These are phyloP conservation scores for Pseudonitzschia multistriata DNA, from an alignment of 108 stramenopile species.

Conservation along the genomic window DNA sequence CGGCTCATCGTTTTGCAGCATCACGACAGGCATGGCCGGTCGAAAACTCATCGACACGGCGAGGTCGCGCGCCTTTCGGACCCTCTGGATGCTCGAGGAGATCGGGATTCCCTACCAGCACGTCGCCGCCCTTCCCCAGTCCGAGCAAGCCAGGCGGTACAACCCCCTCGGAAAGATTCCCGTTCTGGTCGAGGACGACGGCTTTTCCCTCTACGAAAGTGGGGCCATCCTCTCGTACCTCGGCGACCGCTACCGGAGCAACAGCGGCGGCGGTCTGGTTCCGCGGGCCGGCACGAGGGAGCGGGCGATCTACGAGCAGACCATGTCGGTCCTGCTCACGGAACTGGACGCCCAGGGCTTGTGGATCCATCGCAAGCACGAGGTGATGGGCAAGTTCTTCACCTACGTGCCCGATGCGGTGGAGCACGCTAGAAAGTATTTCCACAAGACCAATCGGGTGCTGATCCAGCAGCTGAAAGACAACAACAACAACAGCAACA, in stretches of 20 bases:
- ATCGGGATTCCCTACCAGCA: slow-evolving; percentile 41
- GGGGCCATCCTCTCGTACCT: slow-evolving; percentile 77
- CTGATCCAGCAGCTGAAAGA: slow-evolving; percentile 39
- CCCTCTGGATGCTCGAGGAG: slow-evolving; percentile 87
- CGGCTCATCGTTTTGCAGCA: too few species aligned
- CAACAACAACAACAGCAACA: neutral
- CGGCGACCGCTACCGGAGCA: slow-evolving; percentile 44
- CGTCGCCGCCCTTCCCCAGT: slow-evolving; percentile 40
- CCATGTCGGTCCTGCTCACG: slow-evolving; percentile 47
- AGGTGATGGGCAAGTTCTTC: slow-evolving; percentile 46
- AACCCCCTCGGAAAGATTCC: slow-evolving; percentile 79
- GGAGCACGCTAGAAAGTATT: slow-evolving; percentile 58
- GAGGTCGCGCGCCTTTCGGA: slow-evolving; percentile 66
- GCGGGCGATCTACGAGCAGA: slow-evolving; percentile 70
- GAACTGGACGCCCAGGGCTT: slow-evolving; percentile 76
- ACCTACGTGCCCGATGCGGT: slow-evolving; percentile 63
- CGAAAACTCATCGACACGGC: slow-evolving; percentile 62
- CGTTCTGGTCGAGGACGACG: slow-evolving; percentile 45
- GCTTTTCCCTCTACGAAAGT: slow-evolving; percentile 64
- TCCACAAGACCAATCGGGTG: slow-evolving; percentile 36
- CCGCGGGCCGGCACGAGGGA: slow-evolving; percentile 57
- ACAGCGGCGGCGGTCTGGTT: slow-evolving; percentile 31
- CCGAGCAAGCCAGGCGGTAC: slow-evolving; percentile 29
- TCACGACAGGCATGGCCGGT: too few species aligned
- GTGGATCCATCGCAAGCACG: slow-evolving; percentile 81